Evolutionary conservation across 2,329 filamentous ascomycete genomes (phyloP).

Genomic region (Aureobasidium sp.): DNA sequence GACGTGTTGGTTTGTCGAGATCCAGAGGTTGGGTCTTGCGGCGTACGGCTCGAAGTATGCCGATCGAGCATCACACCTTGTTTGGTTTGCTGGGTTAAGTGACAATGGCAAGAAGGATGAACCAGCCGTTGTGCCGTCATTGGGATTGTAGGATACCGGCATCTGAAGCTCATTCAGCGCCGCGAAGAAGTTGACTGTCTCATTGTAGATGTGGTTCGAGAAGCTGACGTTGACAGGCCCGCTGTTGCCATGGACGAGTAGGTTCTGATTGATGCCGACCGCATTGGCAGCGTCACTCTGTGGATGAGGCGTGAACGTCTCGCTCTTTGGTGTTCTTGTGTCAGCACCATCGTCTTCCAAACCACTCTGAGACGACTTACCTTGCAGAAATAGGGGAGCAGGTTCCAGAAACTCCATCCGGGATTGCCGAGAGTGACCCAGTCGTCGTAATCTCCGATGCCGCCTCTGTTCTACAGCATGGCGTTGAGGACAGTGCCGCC

Average conservation of each 20-base stretch:
- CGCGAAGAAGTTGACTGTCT: conserved; percentile 28
- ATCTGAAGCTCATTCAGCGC: conserved; percentile 32
- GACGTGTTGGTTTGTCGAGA: conserved; percentile 29
- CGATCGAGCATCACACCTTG: conserved; percentile 33
- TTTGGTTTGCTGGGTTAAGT: conserved; percentile 28
- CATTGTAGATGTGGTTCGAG: conserved; percentile 31
- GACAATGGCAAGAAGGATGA: conserved; percentile 30
- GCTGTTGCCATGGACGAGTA: conserved; percentile 31
- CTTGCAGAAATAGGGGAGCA: conserved; percentile 31
- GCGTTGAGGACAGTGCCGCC: conserved; percentile 28
- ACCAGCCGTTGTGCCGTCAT: conserved; percentile 29
- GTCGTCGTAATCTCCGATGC: conserved; percentile 43
- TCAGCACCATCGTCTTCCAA: background rate
- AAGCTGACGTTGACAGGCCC: conserved; percentile 45
- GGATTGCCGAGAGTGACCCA: conserved; percentile 50
- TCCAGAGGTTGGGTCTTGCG: conserved; percentile 28
- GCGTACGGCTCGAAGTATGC: conserved; percentile 31
- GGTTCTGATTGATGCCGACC: conserved; percentile 33
- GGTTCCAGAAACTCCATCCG: conserved; percentile 49
- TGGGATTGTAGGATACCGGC: conserved; percentile 29
- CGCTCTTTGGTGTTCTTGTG: conserved; percentile 11
- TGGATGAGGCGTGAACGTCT: conserved; percentile 25
- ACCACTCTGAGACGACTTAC: conserved; percentile 18
- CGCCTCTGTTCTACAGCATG: conserved; percentile 33
- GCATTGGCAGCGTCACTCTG: conserved; percentile 26